Base-by-base conservation (phyloP, 225 moss, liverwort and hornwort genomes). In the Anthoceros angustus region DNA sequence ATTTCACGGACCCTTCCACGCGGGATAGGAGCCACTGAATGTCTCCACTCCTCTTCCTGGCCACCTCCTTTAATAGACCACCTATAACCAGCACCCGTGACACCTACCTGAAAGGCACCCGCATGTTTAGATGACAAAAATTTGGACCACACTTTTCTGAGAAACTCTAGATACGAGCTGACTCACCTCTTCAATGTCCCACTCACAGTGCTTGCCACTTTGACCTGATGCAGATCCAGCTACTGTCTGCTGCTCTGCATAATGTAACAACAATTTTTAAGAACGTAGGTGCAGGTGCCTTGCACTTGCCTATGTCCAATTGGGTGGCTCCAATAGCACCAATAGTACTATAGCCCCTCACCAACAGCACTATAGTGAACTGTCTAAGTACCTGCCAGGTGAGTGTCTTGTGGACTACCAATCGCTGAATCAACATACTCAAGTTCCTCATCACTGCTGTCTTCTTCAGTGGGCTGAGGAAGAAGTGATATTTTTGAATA, bases 21-120 rank as follows among this genome's bases (percentile, higher is more conserved):
- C 50, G 89, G 80, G 40, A 92, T 75, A 60, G 88, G 86, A 41
- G 98, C 92, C 20, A 98, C 92, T 55, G 98, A 98, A 72, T 86
- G 87, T 70, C 84, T 83, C 98, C 92, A 98, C 69, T 98, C 92
- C 68, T 98, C 92, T 63, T 98, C 95, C 70, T 92, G 86, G 48
- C 72, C 78, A 64, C 82, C 82, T 70, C 82, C 85, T 67, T 76
- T 79, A 24, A 69, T 73, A 21, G 75, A 83, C 98, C 92, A 98
- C 69, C 74, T 89, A 64, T 76, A 87, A 69, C 98, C 98, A 60
- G 83, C 80, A 43, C 98, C 92, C 67, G 78, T 81, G 32, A 78
- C 71, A 60, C 92, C 98, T 68, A 98, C 88, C 93, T 93, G 80
- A 18, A 42, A 68, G 38, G 38, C 11, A 10, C 42, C 43, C 26